Base-by-base conservation (phyloP, 257 asterid species). In the Solanum bulbocastanum region DNA sequence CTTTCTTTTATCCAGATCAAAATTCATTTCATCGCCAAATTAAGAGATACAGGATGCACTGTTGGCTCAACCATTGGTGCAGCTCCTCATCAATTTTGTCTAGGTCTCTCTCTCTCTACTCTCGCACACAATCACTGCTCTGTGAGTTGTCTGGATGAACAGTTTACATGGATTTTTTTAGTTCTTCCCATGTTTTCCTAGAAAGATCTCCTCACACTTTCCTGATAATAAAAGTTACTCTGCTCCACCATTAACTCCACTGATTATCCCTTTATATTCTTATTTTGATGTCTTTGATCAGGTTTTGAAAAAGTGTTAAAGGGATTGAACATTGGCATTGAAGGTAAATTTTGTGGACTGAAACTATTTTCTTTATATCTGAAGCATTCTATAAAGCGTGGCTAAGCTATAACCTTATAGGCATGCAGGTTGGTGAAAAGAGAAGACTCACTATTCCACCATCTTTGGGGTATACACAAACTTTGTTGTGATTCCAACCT, bases 391-490 rank as follows among this genome's bases (percentile, higher is more conserved):
- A 39, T 75, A 23, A 39, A n/a, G 83, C 4, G 35, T 75, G 52
- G 83, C 23, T 73, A 35, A 35, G 40, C 81, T 36, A 39, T 39
- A 39, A 39, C 56, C 58, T 75, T 39, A 75, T 87, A 92, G 95
- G 98, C 89, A 95, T 95, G 95, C 93, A 66, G 39, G 92, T 91
- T 83, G 98, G 96, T 60, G 98, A 88, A 76, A 92, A 91, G 91
- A 94, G 98, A 91, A 92, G 94, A 89, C 90, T 95, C 37, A 37
- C 75, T 62, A 86, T 95, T 87, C 98, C 98, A 69, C 98, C 98
- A 86, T 88, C 93, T 7, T 30, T 93, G 94, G 94, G 98, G 98
- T 94, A 42, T 37, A 7, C 36, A 56, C 84, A 78, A n/a, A 44
- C 83, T 75, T 39, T 39, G 58, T 75, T 23, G 37, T 78, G 84